Conservation (phyloP, 2,329 filamentous ascomycete species). For the Colletotrichum kahawae region DNA sequence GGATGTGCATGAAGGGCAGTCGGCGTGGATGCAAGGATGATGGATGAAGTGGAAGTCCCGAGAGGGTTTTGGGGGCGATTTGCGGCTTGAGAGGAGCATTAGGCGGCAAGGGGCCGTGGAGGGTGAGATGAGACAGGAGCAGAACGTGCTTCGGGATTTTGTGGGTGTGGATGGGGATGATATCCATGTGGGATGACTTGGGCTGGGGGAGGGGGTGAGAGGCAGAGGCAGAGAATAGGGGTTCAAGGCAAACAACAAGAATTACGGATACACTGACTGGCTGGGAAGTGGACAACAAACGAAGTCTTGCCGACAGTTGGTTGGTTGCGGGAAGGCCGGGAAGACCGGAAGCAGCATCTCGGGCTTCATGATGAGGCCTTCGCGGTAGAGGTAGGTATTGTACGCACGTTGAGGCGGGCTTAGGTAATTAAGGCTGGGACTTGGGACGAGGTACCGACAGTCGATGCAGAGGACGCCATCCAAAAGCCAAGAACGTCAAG, state of each 20-base stretch:
- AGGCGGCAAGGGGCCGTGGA: not conserved
- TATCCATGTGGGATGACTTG: not conserved
- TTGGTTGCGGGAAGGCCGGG: constrained; percentile 5
- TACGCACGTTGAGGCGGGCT: not conserved
- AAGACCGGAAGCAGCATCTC: constrained; percentile 6
- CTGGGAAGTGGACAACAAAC: not conserved
- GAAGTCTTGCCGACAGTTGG: not conserved
- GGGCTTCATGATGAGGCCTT: not conserved
- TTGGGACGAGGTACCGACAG: not conserved
- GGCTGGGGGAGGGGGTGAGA: not conserved
- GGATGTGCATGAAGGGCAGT: constrained; percentile 2
- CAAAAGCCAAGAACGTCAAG: not conserved
- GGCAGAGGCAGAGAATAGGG: not conserved
- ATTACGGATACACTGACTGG: not conserved
- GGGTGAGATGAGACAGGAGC: constrained; percentile 7
- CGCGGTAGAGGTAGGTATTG: too few relatives aligned
- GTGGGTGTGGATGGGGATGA: not conserved
- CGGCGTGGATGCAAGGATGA: not conserved
- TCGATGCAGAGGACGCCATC: not conserved
- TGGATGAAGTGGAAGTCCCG: not conserved
- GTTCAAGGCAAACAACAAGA: not conserved
- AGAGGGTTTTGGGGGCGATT: not conserved
- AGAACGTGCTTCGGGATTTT: not conserved
- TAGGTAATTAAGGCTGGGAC: not conserved
- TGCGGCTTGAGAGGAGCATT: not conserved